Evolutionary conservation across 805 yeast genomes (phyloP).

Genomic region (Yarrowia deformans): DNA sequence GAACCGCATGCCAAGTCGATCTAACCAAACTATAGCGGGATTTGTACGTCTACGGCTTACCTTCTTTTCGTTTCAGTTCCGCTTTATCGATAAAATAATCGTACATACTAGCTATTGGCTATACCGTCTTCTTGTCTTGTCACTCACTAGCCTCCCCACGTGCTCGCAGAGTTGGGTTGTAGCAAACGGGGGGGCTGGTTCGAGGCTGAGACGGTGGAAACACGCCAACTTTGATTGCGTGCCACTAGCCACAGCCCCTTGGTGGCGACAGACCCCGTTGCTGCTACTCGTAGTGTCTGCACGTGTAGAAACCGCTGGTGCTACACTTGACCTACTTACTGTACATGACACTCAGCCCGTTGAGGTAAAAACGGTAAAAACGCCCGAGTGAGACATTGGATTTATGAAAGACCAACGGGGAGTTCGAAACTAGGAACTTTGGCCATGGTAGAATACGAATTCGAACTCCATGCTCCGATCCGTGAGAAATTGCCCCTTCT

Average conservation of each 20-base stretch:
- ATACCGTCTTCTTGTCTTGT: not conserved
- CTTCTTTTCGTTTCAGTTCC: not conserved
- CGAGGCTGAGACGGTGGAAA: too few relatives aligned
- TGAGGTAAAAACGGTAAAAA: not conserved
- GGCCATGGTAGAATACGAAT: too few relatives aligned
- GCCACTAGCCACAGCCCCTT: too few relatives aligned
- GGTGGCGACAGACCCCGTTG: too few relatives aligned
- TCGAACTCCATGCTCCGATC: too few relatives aligned
- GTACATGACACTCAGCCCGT: not conserved
- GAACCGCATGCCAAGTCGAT: not conserved
- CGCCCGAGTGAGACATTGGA: not conserved
- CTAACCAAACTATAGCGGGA: not conserved
- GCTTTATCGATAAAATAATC: not conserved
- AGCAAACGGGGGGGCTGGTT: too few relatives aligned
- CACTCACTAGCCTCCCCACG: not conserved
- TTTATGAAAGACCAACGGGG: too few relatives aligned
- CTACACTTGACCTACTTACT: too few relatives aligned
- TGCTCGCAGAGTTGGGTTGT: slow-evolving; percentile 1
- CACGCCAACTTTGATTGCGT: too few relatives aligned
- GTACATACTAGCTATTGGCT: not conserved
- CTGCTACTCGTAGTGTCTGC: too few relatives aligned
- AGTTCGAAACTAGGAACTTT: too few relatives aligned
- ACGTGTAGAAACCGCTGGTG: too few relatives aligned
- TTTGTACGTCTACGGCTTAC: not conserved
- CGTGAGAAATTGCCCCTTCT: not conserved